These are phyloP conservation scores for Colletotrichum orbiculare DNA, from an alignment of 2,329 filamentous ascomycete species.

Conservation along the genomic window DNA sequence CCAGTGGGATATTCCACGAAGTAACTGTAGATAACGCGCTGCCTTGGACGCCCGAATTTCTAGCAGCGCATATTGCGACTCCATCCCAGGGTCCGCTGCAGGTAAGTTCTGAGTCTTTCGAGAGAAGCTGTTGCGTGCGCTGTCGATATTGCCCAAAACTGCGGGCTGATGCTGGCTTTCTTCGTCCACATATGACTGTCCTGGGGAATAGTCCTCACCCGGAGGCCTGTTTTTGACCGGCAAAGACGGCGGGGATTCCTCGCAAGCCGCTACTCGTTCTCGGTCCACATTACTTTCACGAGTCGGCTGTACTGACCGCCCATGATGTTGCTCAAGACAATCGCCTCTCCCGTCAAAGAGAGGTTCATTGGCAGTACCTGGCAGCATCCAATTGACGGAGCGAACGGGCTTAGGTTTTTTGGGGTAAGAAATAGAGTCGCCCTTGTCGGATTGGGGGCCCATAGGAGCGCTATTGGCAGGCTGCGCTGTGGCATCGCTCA, in stretches of 20 bases:
- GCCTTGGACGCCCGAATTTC: constrained; percentile 21
- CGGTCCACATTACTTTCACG: neutral
- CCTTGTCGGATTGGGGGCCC: neutral
- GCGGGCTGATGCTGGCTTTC: no score
- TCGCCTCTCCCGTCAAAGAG: neutral
- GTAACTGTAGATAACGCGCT: constrained; percentile 30
- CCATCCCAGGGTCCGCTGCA: neutral
- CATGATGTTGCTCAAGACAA: neutral
- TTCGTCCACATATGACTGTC: no score
- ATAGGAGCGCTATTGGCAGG: constrained; percentile 33
- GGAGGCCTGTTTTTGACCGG: no score
- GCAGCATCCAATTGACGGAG: constrained; percentile 31
- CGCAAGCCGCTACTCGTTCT: neutral
- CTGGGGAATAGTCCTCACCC: no score
- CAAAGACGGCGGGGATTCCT: no score
- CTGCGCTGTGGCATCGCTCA: constrained; percentile 43
- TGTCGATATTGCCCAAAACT: neutral
- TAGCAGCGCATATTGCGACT: constrained; percentile 17
- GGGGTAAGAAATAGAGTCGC: neutral
- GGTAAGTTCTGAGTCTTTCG: neutral
- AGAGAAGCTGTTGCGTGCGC: no score
- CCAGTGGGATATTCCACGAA: constrained; percentile 60
- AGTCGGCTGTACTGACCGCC: neutral
- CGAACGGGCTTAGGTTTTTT: constrained; percentile 10
- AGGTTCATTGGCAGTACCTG: constrained; percentile 6